Evolutionary conservation across 257 asterid genomes (phyloP).

Genomic region (Lycium barbarum): DNA sequence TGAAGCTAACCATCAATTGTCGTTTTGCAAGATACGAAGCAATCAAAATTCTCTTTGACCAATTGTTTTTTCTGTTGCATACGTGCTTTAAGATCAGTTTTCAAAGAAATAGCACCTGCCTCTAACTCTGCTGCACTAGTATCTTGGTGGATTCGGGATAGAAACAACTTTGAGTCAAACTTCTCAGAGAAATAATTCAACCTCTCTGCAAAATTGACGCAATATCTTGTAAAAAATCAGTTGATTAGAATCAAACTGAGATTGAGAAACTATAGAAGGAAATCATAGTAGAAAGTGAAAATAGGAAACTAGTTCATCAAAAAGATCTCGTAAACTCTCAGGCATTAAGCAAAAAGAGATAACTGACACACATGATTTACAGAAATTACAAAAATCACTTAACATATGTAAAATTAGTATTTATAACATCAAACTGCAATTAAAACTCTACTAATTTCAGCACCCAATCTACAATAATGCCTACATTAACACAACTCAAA

Average conservation of each 20-base stretch:
- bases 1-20: slow-evolving; percentile 90
- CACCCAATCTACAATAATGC: slow-evolving; percentile 4
- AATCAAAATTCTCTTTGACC: slow-evolving; percentile 98
- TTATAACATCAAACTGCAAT: neutral
- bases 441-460: slow-evolving; percentile 8
- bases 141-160: slow-evolving; percentile 91
- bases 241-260: slow-evolving; percentile 15
- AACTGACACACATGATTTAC: neutral
- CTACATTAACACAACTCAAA: slow-evolving; percentile 8
- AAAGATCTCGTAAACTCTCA: neutral
- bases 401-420: neutral
- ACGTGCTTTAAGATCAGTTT: slow-evolving; percentile 87
- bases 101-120: slow-evolving; percentile 83
- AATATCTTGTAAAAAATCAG: slow-evolving; percentile 25
- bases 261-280: slow-evolving; percentile 18
- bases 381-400: neutral
- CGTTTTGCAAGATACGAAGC: slow-evolving; percentile 98
- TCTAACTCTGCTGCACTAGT: slow-evolving; percentile 90
- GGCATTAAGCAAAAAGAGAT: neutral
- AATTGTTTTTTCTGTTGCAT: slow-evolving; percentile 96
- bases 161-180: slow-evolving; percentile 81
- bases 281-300: neutral
- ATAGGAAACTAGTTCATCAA: slow-evolving; percentile 9
- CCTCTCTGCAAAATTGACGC: slow-evolving; percentile 66
- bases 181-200: slow-evolving; percentile 87